phyloP scores from a whole-genome alignment of 495 filamentous ascomycete genomes.

The Lasiosphaeriaceae sp. region DNA sequence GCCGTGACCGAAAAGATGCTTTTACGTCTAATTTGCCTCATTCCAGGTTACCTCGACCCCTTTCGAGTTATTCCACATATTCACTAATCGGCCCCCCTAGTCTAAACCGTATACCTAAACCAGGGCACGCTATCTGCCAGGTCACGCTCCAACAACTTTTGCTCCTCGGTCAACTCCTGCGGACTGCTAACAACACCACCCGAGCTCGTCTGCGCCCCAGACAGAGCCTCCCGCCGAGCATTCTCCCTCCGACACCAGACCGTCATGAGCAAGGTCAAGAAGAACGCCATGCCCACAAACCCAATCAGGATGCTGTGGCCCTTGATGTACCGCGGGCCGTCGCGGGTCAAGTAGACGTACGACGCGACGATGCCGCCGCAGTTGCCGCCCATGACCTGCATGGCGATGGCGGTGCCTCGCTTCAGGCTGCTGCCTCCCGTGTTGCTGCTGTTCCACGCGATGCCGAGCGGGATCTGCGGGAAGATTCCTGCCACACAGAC shows the following conservation, averaged over 20 bases:
- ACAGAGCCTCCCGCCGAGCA: conserved; percentile 35
- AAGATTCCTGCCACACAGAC: conserved; percentile 55
- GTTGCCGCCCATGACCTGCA: conserved; percentile 75
- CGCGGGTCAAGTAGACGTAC: conserved; percentile 58
- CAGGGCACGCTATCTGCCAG: conserved; percentile 45
- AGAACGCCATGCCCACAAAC: conserved; percentile 43
- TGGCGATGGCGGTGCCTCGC: conserved; percentile 67
- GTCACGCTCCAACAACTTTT: conserved; percentile 39
- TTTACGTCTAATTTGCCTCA: no score
- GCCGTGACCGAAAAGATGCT: no score
- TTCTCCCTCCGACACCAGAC: conserved; percentile 59
- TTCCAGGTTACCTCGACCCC: no score
- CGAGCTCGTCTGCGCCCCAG: conserved; percentile 14
- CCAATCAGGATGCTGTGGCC: conserved; percentile 55
- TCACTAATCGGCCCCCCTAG: no score
- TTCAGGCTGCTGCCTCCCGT: conserved; percentile 68
- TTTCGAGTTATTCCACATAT: no score
- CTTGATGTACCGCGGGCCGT: conserved; percentile 55
- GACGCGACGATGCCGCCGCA: conserved; percentile 67
- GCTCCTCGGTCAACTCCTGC: conserved; percentile 37
- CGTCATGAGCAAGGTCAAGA: conserved; percentile 50
- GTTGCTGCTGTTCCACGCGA: conserved; percentile 77
- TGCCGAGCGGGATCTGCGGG: conserved; percentile 63
- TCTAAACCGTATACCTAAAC: conserved; percentile 47
- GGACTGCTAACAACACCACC: conserved; percentile 19